These are phyloP conservation scores for Bryoerythrophyllum caledonicum DNA, from an alignment of 225 moss, liverwort and hornwort genomes.

Conservation along the genomic window DNA sequence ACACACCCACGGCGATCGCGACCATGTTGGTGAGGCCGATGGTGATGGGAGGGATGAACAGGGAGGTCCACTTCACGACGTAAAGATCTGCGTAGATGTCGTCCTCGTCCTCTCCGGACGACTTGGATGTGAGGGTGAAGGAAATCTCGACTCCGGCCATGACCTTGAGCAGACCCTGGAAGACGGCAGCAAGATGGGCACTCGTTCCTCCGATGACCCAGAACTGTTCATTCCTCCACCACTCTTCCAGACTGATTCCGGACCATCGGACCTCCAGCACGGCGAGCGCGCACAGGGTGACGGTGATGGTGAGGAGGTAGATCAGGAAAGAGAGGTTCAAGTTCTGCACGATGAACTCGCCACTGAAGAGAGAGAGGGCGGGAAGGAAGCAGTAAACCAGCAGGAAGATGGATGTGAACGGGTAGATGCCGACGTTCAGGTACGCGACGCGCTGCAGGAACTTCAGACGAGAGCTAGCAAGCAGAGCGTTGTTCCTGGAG, in stretches of 20 bases:
- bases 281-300: slow-evolving; percentile 78
- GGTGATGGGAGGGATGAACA: slow-evolving; percentile 91
- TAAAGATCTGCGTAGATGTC: slow-evolving; percentile 80
- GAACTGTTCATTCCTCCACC: slow-evolving; percentile 97
- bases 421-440: slow-evolving; percentile 94
- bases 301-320: slow-evolving; percentile 78
- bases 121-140: slow-evolving; percentile 85
- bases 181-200: slow-evolving; percentile 90
- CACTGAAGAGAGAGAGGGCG: slow-evolving; percentile 82
- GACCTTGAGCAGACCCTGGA: slow-evolving; percentile 90
- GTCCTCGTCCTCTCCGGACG: slow-evolving; percentile 82
- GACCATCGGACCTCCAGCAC: slow-evolving; percentile 90
- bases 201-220: slow-evolving; percentile 98
- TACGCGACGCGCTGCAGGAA: slow-evolving; percentile 87
- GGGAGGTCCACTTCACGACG: slow-evolving; percentile 85
- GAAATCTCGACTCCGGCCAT: slow-evolving; percentile 93
- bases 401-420: slow-evolving; percentile 89
- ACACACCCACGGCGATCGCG: slow-evolving; percentile 77
- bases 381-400: slow-evolving; percentile 91
- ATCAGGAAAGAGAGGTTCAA: slow-evolving; percentile 74
- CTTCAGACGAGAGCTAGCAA: slow-evolving; percentile 81
- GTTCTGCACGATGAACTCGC: slow-evolving; percentile 74
- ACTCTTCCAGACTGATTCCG: slow-evolving; percentile 79
- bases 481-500: slow-evolving; percentile 84
- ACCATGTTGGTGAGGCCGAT: slow-evolving; percentile 80